A percentile compares a stretch with the other conserved stretches of the same genome.
Evolutionary conservation across 2,329 filamentous ascomycete genomes (phyloP).

Genomic region (Teratosphaeria gauchensis): DNA sequence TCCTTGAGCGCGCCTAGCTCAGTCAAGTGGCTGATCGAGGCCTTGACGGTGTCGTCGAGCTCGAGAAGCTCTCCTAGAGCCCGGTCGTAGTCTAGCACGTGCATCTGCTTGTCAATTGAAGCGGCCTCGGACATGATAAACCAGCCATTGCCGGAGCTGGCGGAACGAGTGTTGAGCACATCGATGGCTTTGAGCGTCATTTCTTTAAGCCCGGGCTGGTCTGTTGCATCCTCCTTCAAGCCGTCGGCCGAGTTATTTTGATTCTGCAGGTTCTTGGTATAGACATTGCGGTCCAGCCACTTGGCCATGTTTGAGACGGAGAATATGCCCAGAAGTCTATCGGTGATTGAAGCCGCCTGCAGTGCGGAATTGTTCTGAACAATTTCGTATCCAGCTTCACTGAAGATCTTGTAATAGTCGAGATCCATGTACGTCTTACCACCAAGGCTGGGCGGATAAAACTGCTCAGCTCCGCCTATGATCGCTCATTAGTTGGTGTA

Average conservation of each 20-base stretch:
- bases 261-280: conserved; percentile 56
- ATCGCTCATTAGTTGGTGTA: background rate
- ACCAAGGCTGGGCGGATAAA: conserved; percentile 47
- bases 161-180: conserved; percentile 56
- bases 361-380: conserved; percentile 67
- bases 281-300: conserved; percentile 80
- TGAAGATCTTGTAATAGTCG: conserved; percentile 64
- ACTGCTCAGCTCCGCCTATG: conserved; percentile 61
- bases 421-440: conserved; percentile 56
- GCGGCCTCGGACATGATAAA: conserved; percentile 84
- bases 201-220: conserved; percentile 75
- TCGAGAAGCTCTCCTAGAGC: conserved; percentile 77
- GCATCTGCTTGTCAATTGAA: conserved; percentile 86
- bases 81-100: conserved; percentile 73
- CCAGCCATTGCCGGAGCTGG: conserved; percentile 51
- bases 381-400: conserved; percentile 61
- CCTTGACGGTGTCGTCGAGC: conserved; percentile 72
- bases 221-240: conserved; percentile 52
- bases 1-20: conserved; percentile 58
- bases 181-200: conserved; percentile 85
- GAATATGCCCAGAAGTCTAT: conserved; percentile 69
- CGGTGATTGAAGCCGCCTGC: conserved; percentile 44
- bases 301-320: conserved; percentile 65
- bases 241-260: conserved; percentile 63
- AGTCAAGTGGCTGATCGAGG: conserved; percentile 61